phyloP scores from a whole-genome alignment of 352 stramenopile species.

The Pythium apleroticum region DNA sequence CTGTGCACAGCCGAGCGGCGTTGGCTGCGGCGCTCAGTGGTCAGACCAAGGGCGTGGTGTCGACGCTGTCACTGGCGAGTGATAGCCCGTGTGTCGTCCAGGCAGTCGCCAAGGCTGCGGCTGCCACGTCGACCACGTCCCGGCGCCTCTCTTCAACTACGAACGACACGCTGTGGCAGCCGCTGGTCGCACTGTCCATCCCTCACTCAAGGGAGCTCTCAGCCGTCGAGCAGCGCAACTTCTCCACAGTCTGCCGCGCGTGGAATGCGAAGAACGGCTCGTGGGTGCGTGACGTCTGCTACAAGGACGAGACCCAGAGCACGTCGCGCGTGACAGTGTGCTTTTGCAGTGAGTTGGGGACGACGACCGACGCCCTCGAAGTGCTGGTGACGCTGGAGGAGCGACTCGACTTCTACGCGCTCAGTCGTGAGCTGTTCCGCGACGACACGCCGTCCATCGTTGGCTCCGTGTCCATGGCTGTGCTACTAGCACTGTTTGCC shows the following conservation, averaged over 20 bases:
- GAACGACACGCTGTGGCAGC: constrained; percentile 29
- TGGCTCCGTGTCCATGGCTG: constrained; percentile 34
- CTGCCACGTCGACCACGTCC: constrained; percentile 20
- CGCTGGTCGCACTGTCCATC: constrained; percentile 49
- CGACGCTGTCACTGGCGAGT: constrained; percentile 34
- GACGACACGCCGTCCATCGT: constrained; percentile 59
- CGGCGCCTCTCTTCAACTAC: constrained; percentile 11
- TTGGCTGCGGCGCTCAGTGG: constrained; percentile 26
- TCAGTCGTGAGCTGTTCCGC: constrained; percentile 55
- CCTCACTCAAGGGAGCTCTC: constrained; percentile 46
- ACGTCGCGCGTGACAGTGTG: constrained; percentile 46
- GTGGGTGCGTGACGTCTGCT: constrained; percentile 60
- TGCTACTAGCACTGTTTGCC: constrained; percentile 43
- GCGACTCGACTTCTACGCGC: constrained; percentile 58
- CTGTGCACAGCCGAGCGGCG: constrained; percentile 40
- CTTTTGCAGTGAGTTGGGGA: constrained; percentile 44
- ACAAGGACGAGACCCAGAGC: constrained; percentile 53
- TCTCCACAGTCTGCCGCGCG: constrained; percentile 53
- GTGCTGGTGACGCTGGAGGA: constrained; percentile 67
- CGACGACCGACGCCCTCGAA: constrained; percentile 32
- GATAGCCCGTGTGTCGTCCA: constrained; percentile 40
- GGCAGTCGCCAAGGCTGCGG: constrained; percentile 8
- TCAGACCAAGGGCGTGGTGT: constrained; percentile 20
- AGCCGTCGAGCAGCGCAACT: constrained; percentile 51
- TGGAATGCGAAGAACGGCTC: constrained; percentile 39